Percentiles rank a stretch among this genome's conserved stretches.
These are phyloP conservation scores for Mycena crocata DNA, from an alignment of 768 basidiomycete species.

Conservation along the genomic window DNA sequence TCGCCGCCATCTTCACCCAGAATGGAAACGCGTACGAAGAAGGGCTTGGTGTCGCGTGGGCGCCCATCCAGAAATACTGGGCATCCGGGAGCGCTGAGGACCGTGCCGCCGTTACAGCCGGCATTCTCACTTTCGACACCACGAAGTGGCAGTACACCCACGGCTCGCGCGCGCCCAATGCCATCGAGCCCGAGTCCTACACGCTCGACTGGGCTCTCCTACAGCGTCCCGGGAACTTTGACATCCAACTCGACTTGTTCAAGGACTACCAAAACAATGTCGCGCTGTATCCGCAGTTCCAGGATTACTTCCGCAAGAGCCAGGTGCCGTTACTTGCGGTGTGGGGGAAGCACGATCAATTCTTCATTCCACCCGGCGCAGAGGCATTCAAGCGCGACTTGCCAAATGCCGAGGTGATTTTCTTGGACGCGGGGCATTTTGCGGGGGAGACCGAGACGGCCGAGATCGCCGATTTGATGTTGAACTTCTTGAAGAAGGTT, in stretches of 20 bases:
- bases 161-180: slow-evolving; percentile 49
- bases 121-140: slow-evolving; percentile 41
- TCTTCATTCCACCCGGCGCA: slow-evolving; percentile 58
- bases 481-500: slow-evolving; percentile 42
- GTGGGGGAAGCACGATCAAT: slow-evolving; percentile 60
- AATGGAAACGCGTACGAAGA: slow-evolving; percentile 63
- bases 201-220: slow-evolving; percentile 56
- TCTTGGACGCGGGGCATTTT: slow-evolving; percentile 61
- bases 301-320: slow-evolving; percentile 53
- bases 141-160: slow-evolving; percentile 54
- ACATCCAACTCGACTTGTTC: slow-evolving; percentile 58
- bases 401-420: slow-evolving; percentile 49
- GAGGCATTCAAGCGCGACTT: slow-evolving; percentile 55
- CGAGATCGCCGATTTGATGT: slow-evolving; percentile 46
- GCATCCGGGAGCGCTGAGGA: slow-evolving; percentile 40
- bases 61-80: slow-evolving; percentile 47
- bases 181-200: slow-evolving; percentile 52
- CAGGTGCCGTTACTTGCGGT: slow-evolving; percentile 57
- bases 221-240: slow-evolving; percentile 50
- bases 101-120: slow-evolving; percentile 36
- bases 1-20: slow-evolving; percentile 59
- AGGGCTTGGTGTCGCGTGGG: slow-evolving; percentile 57
- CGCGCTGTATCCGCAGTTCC: slow-evolving; percentile 56
- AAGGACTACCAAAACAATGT: slow-evolving; percentile 54
- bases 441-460: slow-evolving; percentile 54